phyloP scores from a whole-genome alignment of 495 filamentous ascomycete species.

The Xylaria curta region DNA sequence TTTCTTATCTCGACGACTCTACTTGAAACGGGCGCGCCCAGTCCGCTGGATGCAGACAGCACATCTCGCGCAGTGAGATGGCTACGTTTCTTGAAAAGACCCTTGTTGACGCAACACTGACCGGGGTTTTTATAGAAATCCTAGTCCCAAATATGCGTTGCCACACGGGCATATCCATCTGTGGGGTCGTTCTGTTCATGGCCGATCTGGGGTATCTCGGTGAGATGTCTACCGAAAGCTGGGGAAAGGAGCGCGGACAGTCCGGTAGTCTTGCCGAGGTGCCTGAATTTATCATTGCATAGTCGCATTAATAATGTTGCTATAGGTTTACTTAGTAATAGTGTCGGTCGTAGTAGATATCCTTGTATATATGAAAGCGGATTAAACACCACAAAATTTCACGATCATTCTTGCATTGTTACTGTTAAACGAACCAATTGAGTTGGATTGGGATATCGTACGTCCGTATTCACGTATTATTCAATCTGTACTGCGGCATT shows the following conservation, averaged over 20 bases:
- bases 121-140: not conserved
- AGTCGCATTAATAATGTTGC: not conserved
- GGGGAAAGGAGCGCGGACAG: not conserved
- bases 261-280: not conserved
- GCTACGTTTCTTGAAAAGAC: not conserved
- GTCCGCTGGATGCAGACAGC: not conserved
- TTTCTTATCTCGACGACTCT: not conserved
- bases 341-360: not conserved
- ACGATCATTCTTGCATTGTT: not conserved
- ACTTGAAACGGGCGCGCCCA: not conserved
- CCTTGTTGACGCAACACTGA: not conserved
- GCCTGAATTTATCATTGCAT: not conserved
- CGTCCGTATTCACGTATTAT: not conserved
- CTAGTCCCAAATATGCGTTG: not conserved
- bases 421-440: not conserved
- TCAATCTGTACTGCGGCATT: not conserved
- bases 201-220: constrained; percentile 20
- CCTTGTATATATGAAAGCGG: not conserved
- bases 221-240: constrained; percentile 18
- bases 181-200: not conserved
- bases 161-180: not conserved
- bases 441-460: not conserved
- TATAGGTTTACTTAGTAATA: not conserved
- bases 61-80: not conserved
- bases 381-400: not conserved